phyloP scores from a whole-genome alignment of 768 basidiomycete genomes.

The Filobasidium floriforme region DNA sequence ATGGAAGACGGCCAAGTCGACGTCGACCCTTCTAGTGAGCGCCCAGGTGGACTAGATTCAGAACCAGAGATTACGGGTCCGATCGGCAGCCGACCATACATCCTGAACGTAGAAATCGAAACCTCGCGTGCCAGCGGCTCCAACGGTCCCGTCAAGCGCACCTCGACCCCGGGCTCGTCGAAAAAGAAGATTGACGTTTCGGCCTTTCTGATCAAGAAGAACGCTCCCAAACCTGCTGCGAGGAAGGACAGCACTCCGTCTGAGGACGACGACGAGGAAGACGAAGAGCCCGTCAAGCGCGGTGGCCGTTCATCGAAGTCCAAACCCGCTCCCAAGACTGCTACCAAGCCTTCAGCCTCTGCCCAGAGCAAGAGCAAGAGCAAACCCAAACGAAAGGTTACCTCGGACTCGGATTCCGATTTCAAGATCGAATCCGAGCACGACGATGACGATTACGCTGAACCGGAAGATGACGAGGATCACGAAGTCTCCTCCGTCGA shows the following conservation, averaged over 20 bases:
- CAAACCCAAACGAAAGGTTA: neutral
- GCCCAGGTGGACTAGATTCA: neutral
- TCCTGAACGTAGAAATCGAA: neutral
- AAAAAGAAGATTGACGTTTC: too few relatives aligned
- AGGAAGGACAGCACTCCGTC: too few relatives aligned
- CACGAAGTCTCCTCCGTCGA: neutral
- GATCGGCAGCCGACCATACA: neutral
- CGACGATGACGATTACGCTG: neutral
- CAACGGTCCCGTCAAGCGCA: too few relatives aligned
- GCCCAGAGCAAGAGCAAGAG: too few relatives aligned
- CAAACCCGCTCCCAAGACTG: neutral
- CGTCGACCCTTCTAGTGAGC: neutral
- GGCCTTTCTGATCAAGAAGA: too few relatives aligned
- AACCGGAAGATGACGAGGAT: neutral
- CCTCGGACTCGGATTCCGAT: conserved; percentile 1
- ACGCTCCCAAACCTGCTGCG: too few relatives aligned
- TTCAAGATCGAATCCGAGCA: neutral
- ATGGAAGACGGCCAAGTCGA: neutral
- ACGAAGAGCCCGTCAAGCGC: neutral
- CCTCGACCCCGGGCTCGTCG: too few relatives aligned
- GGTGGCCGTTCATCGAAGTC: neutral
- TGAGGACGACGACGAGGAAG: too few relatives aligned
- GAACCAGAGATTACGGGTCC: neutral
- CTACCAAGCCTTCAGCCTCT: neutral
- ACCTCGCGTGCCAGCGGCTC: too few relatives aligned